These are phyloP conservation scores for Xylaria grammica DNA, from an alignment of 495 filamentous ascomycete species.

Conservation along the genomic window DNA sequence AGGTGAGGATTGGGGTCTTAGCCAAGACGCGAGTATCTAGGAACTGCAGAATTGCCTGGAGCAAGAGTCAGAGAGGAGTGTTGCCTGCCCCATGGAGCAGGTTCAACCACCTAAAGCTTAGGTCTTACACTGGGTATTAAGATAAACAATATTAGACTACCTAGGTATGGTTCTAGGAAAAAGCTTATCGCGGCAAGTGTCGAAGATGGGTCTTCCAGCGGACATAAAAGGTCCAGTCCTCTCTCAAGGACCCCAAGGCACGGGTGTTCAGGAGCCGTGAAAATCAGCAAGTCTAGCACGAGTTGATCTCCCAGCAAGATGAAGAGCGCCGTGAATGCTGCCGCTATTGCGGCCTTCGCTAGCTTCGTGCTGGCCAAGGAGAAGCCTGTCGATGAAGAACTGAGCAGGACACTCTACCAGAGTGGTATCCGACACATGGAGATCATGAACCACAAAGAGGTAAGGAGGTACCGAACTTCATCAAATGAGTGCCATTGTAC, in stretches of 20 bases:
- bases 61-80: background rate
- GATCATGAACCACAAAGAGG: conserved; percentile 53
- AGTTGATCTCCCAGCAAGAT: conserved; percentile 26
- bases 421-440: conserved; percentile 50
- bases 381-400: conserved; percentile 36
- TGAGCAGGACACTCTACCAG: conserved; percentile 46
- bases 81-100: background rate
- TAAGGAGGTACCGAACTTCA: conserved; percentile 21
- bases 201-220: conserved; percentile 5
- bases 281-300: conserved; percentile 22
- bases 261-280: conserved; percentile 8
- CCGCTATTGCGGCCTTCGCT: conserved; percentile 41
- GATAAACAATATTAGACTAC: no score
- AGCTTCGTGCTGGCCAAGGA: conserved; percentile 42
- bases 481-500: conserved; percentile 7
- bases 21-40: conserved; percentile 14
- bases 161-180: no score
- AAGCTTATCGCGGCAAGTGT: background rate
- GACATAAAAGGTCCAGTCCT: conserved; percentile 15
- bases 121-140: no score
- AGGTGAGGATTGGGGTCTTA: conserved; percentile 1
- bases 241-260: background rate
- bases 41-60: background rate
- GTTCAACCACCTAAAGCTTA: no score
- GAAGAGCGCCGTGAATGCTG: conserved; percentile 37